Evolutionary conservation across 2,329 filamentous ascomycete genomes (phyloP).

Genomic region (Ceratocystis cubensis): DNA sequence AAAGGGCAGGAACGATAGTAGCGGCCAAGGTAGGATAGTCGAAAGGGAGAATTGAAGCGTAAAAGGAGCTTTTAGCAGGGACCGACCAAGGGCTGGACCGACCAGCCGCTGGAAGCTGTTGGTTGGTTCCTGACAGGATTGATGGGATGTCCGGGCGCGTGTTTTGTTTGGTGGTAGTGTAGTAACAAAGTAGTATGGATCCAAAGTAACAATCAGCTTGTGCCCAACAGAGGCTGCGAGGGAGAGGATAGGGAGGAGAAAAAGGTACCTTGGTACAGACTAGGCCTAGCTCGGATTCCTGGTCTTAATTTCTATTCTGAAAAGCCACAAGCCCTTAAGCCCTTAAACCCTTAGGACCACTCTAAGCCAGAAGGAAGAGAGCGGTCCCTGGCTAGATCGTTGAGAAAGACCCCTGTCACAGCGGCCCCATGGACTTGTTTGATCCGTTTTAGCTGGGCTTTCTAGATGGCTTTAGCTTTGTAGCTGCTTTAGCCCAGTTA

Average conservation of each 20-base stretch:
- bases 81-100: background rate
- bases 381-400: conserved; percentile 3
- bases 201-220: background rate
- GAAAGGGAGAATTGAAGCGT: background rate
- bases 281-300: too few species aligned
- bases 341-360: background rate
- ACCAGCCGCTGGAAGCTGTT: background rate
- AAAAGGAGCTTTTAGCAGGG: background rate
- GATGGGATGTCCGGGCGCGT: background rate
- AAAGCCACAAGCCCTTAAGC: background rate
- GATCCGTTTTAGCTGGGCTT: conserved; percentile 4
- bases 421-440: background rate
- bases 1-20: background rate
- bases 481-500: conserved; percentile 1
- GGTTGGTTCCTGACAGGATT: conserved; percentile 6
- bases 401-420: background rate
- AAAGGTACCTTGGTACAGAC: too few species aligned
- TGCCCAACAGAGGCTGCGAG: too few species aligned
- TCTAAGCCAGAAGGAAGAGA: background rate
- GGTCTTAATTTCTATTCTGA: too few species aligned
- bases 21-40: background rate
- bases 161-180: conserved; percentile 1
- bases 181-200: background rate
- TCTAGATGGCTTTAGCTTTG: background rate
- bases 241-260: too few species aligned